These are phyloP conservation scores for Hamamelis virginiana DNA, from an alignment of 164 flowering plant genomes.

Conservation along the genomic window DNA sequence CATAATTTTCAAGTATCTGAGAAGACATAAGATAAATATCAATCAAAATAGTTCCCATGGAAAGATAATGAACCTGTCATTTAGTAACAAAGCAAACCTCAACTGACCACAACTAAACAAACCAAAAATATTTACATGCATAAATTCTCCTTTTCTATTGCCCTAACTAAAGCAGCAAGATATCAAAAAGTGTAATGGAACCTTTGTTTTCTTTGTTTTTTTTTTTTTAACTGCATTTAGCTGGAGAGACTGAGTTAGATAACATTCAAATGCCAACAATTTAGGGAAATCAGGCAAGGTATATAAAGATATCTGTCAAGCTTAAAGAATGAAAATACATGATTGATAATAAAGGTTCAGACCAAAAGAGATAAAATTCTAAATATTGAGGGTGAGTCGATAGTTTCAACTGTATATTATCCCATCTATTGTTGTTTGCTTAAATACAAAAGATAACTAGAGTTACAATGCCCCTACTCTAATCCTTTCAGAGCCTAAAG, in stretches of 20 bases:
- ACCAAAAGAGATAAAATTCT: background rate
- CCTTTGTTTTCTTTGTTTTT: background rate
- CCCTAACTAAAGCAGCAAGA: background rate
- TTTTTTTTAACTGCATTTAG: background rate
- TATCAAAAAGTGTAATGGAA: background rate
- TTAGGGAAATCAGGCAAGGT: background rate
- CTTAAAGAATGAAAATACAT: background rate
- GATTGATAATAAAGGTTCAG: background rate
- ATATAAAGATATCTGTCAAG: background rate
- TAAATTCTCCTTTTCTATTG: no score
- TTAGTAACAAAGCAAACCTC: background rate
- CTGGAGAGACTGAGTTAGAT: background rate
- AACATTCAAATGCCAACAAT: background rate
- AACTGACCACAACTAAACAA: background rate
- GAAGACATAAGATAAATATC: conserved; percentile 4
- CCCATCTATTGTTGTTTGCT: background rate
- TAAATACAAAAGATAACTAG: background rate
- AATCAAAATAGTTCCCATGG: background rate
- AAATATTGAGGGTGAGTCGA: background rate
- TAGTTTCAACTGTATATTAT: background rate
- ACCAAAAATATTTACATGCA: no score
- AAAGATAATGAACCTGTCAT: background rate
- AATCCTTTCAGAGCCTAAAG: background rate
- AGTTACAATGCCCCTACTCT: background rate
- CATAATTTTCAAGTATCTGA: conserved; percentile 79